Base-by-base conservation (phyloP, 1,139 yeast species). In the Geotrichum candidum region DNA sequence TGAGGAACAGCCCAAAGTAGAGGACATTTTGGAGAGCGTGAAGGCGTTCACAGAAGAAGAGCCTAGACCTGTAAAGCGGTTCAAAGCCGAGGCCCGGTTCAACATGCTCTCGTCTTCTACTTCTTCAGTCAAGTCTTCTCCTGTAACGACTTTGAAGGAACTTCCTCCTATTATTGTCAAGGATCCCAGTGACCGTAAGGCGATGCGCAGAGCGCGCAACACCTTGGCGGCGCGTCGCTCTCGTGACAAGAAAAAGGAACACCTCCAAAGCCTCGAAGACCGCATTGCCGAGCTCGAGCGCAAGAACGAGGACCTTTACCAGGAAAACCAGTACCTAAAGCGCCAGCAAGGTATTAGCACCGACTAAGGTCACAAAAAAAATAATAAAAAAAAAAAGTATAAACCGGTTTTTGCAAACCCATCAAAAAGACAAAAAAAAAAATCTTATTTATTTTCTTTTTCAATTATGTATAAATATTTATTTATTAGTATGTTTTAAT, bases 151-250 rank as follows among this genome's bases (percentile, higher is more conserved):
- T 25, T 54, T 22, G 3, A 33, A 54, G 18, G 10, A 46, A 7
- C 33, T 54, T 72, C 80, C 83, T 63, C 95, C 95, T 18, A 80
- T 87, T 62, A 77, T 78, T 61, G 77, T 84, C 60, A 79, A 80
- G 58, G 78, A 80, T 57, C 77, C 82, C 29, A 75, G 73, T 59
- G 96, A 91, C 75, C 84, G 88, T 18, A 82, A 82, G 63, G 83
- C 90, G 59, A 73, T 88, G 70, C 90, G 92, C 75, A 85, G 98
- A 71, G 97, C 97, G 52, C 85, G 92, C 75, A 92, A 92, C 80
- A 92, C 98, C 29, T 96, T 91, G 74, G 97, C 98, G 65, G 98
- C 97, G 22, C 85, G 98, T 76, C 83, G 97, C 73, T 90, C 97
- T 52, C 82, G 98, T 69, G 96, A 96, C 50, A 85, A 96, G 76